Evolutionary conservation across 371 early-diverging fungal species (phyloP).

Genomic region (Haplosporangium sp.): DNA sequence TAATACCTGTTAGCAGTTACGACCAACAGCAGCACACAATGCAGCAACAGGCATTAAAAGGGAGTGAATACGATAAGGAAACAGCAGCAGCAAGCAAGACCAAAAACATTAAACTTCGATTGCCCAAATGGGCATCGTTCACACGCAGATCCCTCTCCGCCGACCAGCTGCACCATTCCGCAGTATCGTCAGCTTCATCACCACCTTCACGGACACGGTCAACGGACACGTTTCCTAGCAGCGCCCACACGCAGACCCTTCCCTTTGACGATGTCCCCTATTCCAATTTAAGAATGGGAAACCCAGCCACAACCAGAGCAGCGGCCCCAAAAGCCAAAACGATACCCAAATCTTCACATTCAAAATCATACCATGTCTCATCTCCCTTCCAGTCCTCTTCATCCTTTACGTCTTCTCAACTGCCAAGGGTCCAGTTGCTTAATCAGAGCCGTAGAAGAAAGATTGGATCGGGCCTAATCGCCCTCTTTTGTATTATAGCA

Average conservation of each 20-base stretch:
- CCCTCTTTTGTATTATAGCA: conserved; percentile 44
- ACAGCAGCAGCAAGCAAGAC: neutral
- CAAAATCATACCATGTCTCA: neutral
- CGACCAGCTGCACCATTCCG: neutral
- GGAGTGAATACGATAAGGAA: neutral
- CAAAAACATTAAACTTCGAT: conserved; percentile 16
- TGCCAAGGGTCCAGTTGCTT: conserved; percentile 16
- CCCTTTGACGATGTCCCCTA: neutral
- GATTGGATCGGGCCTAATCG: conserved; percentile 42
- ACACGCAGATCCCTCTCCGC: conserved; percentile 18
- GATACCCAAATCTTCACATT: neutral
- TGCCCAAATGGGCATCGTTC: conserved; percentile 31
- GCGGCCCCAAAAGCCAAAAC: conserved; percentile 2
- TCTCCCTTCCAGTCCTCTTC: neutral
- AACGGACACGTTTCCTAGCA: too few relatives aligned
- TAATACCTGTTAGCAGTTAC: neutral
- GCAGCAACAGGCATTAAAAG: neutral
- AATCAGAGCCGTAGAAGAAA: conserved; percentile 22
- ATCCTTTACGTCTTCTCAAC: conserved; percentile 4
- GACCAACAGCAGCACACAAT: neutral
- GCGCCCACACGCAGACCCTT: neutral
- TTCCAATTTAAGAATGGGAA: too few relatives aligned
- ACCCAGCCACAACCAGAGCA: too few relatives aligned
- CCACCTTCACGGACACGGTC: neutral
- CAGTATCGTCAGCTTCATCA: neutral